Base-by-base conservation (phyloP, 371 early-diverging fungal species). In the Mortierella sp. region DNA sequence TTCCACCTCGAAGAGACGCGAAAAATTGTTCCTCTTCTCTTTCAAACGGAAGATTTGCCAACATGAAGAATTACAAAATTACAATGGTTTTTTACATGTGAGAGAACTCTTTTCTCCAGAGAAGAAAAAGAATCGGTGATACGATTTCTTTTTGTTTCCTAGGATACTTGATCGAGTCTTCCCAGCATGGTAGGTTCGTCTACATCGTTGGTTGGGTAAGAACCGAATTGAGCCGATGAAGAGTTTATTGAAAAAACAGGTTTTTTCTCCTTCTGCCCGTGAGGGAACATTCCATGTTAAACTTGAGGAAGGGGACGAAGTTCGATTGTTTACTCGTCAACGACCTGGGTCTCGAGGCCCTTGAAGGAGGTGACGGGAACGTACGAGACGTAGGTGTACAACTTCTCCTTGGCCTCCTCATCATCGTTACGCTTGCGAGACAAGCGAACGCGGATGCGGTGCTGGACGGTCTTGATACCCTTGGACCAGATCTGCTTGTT, bases 361-460 rank as follows among this genome's bases (percentile, higher is more conserved):
- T 93, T 94, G 89, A 95, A 96, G 78, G 86, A 80, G 69, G 92
- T 82, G 72, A 91, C 90, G 50, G 93, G 91, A 55, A 97, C 98
- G 70, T 83, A 87, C 76, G 92, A 84, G 58, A 95, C 96, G 65
- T 87, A 84, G 69, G 96, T 94, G 91, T 93, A 97, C 56, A 97
- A 88, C 92, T 96, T 96, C 86, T 96, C 94, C 80, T 89, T 92
- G 80, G 95, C 93, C 59, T 93, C 89, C 84, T 95, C 96, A 80
- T 90, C 94, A 66, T 97, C 98, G 86, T 95, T 95, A 81, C 96
- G 91, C 84, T 91, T 91, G 82, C 97, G 92, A 76, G 95, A 79
- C 64, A 97, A 81, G 63, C 97, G 94, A 60, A 97, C 91, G 71
- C 98, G 94, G 73, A 97, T 89, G 80, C 97, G 92, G 90, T 91